phyloP scores from a whole-genome alignment of 2,329 filamentous ascomycete species.

The Clarireedia hainanense region DNA sequence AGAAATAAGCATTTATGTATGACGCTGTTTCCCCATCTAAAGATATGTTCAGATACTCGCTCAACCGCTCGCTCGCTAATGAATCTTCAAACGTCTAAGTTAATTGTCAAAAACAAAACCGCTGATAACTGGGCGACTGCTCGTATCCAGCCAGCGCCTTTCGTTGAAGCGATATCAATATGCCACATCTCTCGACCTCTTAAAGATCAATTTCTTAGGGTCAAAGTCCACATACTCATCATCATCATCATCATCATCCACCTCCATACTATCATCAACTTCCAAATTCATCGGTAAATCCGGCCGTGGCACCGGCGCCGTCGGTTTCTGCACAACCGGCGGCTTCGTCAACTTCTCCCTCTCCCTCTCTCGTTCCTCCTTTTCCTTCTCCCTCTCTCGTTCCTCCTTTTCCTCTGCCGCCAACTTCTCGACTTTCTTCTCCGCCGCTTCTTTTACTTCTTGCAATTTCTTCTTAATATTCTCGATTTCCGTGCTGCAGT shows the following conservation, averaged over 20 bases:
- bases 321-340: neutral
- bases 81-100: neutral
- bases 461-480: conserved; percentile 41
- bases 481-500: conserved; percentile 69
- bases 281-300: conserved; percentile 6
- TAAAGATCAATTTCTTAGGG: conserved; percentile 23
- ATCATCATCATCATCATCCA: conserved; percentile 24
- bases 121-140: no score
- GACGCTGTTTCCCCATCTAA: neutral
- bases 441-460: conserved; percentile 46
- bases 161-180: neutral
- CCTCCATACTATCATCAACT: conserved; percentile 21
- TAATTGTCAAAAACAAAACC: no score
- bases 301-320: neutral
- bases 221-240: conserved; percentile 6
- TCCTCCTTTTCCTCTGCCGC: conserved; percentile 27
- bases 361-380: conserved; percentile 15
- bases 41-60: neutral
- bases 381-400: conserved; percentile 31
- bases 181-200: conserved; percentile 20
- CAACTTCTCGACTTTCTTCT: conserved; percentile 21
- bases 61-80: neutral
- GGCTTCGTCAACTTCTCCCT: neutral
- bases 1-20: neutral
- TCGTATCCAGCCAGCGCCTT: no score